Evolutionary conservation across 2,329 filamentous ascomycete genomes (phyloP).

Genomic region (Fusarium sp.): DNA sequence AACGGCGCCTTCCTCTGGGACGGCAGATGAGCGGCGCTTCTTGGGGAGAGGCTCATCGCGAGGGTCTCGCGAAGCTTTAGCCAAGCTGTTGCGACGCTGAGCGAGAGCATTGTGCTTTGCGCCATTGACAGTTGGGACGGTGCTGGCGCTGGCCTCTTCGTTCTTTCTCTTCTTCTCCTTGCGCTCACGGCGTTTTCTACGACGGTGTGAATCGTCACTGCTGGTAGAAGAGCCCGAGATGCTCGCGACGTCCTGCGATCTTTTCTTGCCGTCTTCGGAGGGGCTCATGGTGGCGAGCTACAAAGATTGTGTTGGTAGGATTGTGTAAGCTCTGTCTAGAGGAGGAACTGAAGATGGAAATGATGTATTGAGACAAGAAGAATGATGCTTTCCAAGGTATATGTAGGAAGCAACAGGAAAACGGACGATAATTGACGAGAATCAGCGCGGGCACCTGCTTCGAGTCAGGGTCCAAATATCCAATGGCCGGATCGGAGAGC

Average conservation of each 20-base stretch:
- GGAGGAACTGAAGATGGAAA: background rate
- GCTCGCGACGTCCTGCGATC: slow-evolving; percentile 47
- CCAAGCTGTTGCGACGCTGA: slow-evolving; percentile 66
- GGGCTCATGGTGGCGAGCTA: slow-evolving; percentile 47
- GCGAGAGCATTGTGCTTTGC: slow-evolving; percentile 49
- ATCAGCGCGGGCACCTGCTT: slow-evolving; percentile 14
- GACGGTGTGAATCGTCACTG: slow-evolving; percentile 49
- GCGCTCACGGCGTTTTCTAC: slow-evolving; percentile 49
- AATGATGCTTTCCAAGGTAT: slow-evolving; percentile 5
- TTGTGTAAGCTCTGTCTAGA: background rate
- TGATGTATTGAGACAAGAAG: background rate
- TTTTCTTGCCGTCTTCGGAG: slow-evolving; percentile 50
- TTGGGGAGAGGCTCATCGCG: slow-evolving; percentile 64
- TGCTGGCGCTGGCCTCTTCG: slow-evolving; percentile 13
- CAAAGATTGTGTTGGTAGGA: background rate
- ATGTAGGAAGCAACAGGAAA: slow-evolving; percentile 5
- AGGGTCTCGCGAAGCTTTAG: slow-evolving; percentile 72
- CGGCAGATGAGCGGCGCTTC: slow-evolving; percentile 53
- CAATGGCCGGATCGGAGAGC: slow-evolving; percentile 44
- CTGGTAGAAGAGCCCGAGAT: slow-evolving; percentile 50
- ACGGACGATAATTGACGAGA: slow-evolving; percentile 9
- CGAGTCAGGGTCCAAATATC: slow-evolving; percentile 40
- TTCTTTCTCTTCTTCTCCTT: slow-evolving; percentile 40
- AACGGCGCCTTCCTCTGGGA: slow-evolving; percentile 30
- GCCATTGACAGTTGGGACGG: slow-evolving; percentile 50